Evolutionary conservation across 352 stramenopile genomes (phyloP), one percentile per base, ranked within the genome.

Genomic region (Pythium graminicola): DNA sequence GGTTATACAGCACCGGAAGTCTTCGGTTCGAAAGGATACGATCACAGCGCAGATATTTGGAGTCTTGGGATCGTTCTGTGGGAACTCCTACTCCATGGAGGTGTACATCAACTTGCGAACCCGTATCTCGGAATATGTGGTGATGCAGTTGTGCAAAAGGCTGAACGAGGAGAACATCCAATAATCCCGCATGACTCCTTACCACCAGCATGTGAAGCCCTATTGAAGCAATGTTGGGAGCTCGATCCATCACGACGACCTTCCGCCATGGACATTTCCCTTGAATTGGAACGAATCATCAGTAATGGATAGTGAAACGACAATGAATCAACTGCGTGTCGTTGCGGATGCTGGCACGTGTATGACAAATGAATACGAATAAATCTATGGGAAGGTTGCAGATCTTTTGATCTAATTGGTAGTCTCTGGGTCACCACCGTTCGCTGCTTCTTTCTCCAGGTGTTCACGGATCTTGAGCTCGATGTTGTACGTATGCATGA

Each of bases 401-500:
- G 16, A 48, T n/a, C 20, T 35, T 43, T 16, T 19, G 23, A 5
- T 35, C 43, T 50, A 57, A 24, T 63, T 52, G 17, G 53, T 40
- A 11, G 33, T 32, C 19, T 57, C 45, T 14, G 27, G 17, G 10
- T 54, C 48, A 3, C 13, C 33, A 10, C 35, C 35, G 29, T 64
- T 53, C 40, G 10, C 20, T 1, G 31, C 57, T 16, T 65, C 59
- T 27, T 59, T 55, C 32, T 62, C 63, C 16, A 81, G 66, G 19
- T 72, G 54, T 41, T 85, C 73, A 26, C 62, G 59, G 47, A 88
- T 51, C 58, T 86, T 76, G 48, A 74, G 67, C 45, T 89, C 75
- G 26, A 85, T 85, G 47, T 69, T 65, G 28, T 76, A 57, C 36
- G 75, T 74, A 54, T 89, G 78, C 71, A 89, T 72, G 52, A 84